Evolutionary conservation across 495 filamentous ascomycete species (phyloP).

Genomic region (Cryomyces minteri): DNA sequence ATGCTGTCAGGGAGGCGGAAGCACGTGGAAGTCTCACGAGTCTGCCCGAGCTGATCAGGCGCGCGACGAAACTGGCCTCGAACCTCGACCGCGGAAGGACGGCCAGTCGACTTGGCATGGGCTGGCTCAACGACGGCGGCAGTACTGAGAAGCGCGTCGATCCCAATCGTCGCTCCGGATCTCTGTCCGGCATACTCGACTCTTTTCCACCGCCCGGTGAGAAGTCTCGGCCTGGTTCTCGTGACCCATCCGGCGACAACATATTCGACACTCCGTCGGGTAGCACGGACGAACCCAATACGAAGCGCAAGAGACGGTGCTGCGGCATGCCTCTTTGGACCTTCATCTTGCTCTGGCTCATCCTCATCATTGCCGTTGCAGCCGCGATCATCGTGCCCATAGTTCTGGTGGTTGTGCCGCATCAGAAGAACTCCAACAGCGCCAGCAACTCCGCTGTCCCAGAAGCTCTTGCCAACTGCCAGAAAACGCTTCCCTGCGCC

Average conservation of each 20-base stretch:
- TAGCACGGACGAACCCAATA: not conserved
- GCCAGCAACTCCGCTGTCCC: constrained; percentile 12
- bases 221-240: not conserved
- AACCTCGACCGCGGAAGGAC: constrained; percentile 80
- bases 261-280: not conserved
- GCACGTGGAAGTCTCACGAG: constrained; percentile 77
- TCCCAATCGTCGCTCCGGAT: constrained; percentile 28
- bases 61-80: constrained; percentile 72
- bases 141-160: not conserved
- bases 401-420: constrained; percentile 55
- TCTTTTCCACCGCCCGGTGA: constrained; percentile 70
- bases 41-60: constrained; percentile 72
- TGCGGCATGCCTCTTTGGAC: constrained; percentile 76
- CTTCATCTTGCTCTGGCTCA: constrained; percentile 49
- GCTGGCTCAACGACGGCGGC: constrained; percentile 5
- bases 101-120: constrained; percentile 39
- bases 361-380: constrained; percentile 58
- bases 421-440: constrained; percentile 23
- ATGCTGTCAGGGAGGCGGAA: constrained; percentile 60
- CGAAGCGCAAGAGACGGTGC: constrained; percentile 23
- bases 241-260: constrained; percentile 10
- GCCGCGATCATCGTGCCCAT: constrained; percentile 78
- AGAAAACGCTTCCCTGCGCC: constrained; percentile 31
- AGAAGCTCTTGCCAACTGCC: constrained; percentile 17
- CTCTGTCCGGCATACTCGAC: constrained; percentile 78